phyloP scores from a whole-genome alignment of 1,139 yeast genomes.

The Candida pseudoviswanathii region DNA sequence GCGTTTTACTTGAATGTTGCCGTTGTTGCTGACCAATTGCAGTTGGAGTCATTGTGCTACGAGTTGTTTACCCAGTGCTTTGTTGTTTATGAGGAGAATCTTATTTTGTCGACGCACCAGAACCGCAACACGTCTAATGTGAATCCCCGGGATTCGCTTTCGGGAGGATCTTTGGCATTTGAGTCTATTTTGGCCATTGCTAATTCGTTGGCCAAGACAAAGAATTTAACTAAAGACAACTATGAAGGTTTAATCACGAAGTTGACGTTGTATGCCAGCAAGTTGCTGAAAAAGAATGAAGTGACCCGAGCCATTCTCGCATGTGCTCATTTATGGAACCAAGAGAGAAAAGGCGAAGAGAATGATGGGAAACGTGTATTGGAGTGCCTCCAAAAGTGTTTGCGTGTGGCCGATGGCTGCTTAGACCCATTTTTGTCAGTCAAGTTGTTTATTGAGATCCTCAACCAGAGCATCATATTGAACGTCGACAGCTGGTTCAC shows the following conservation, averaged over 20 bases:
- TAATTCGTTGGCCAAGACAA: slow-evolving; percentile 61
- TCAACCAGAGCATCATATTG: slow-evolving; percentile 82
- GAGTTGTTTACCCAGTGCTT: slow-evolving; percentile 91
- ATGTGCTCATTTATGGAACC: slow-evolving; percentile 82
- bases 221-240: slow-evolving; percentile 61
- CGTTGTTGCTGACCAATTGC: slow-evolving; percentile 74
- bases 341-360: slow-evolving; percentile 12
- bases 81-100: slow-evolving; percentile 81
- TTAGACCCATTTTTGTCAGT: slow-evolving; percentile 81
- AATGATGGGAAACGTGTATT: slow-evolving; percentile 41
- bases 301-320: slow-evolving; percentile 83
- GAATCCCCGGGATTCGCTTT: slow-evolving; percentile 42
- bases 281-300: slow-evolving; percentile 61
- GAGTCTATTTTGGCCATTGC: slow-evolving; percentile 51
- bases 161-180: slow-evolving; percentile 41
- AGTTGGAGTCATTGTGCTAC: slow-evolving; percentile 59
- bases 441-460: slow-evolving; percentile 84
- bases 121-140: slow-evolving; percentile 19
- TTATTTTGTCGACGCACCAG: slow-evolving; percentile 26
- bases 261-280: slow-evolving; percentile 85
- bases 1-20: slow-evolving; percentile 60
- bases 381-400: slow-evolving; percentile 60
- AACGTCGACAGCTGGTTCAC: slow-evolving; percentile 76
- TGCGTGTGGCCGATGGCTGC: slow-evolving; percentile 90
- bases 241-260: slow-evolving; percentile 83